phyloP scores from a whole-genome alignment of 139 green algal species.

The Ulvella scutata region DNA sequence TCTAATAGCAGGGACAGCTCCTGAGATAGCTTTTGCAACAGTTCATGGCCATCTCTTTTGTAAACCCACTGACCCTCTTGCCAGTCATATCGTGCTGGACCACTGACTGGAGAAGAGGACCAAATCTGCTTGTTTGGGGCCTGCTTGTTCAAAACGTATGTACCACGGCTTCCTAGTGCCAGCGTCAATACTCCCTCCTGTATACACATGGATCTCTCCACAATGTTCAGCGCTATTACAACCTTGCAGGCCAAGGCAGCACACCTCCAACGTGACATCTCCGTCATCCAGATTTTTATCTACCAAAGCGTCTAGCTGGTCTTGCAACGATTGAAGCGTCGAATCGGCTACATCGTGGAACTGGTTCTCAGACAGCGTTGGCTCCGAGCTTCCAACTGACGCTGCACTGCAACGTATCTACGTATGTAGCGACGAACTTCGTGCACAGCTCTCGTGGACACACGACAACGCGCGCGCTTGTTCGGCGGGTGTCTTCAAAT shows the following conservation, averaged over 20 bases:
- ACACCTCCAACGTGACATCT: conserved; percentile 20
- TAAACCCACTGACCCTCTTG: conserved; percentile 55
- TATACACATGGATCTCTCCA: background rate
- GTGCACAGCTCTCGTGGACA: too few species aligned
- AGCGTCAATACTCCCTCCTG: conserved; percentile 77
- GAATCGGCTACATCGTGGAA: conserved; percentile 41
- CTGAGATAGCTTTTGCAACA: conserved; percentile 37
- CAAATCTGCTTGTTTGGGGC: conserved; percentile 92
- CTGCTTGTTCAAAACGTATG: conserved; percentile 98
- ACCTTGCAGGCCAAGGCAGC: background rate
- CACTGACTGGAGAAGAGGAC: conserved; percentile 79
- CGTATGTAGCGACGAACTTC: too few species aligned
- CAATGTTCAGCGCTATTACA: conserved; percentile 6
- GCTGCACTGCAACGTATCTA: too few species aligned
- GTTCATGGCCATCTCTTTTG: conserved; percentile 35
- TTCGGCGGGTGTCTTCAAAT: too few species aligned
- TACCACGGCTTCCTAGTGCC: conserved; percentile 56
- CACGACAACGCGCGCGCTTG: too few species aligned
- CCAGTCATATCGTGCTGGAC: conserved; percentile 43
- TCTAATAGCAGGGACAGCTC: conserved; percentile 30
- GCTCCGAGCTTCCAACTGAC: too few species aligned
- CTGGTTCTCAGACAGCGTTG: conserved; percentile 20
- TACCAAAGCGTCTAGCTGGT: conserved; percentile 18
- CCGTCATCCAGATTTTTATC: background rate
- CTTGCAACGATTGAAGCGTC: conserved; percentile 34